Conservation (phyloP, 805 yeast genomes). For the Cyberlindnera misumaiensis region DNA sequence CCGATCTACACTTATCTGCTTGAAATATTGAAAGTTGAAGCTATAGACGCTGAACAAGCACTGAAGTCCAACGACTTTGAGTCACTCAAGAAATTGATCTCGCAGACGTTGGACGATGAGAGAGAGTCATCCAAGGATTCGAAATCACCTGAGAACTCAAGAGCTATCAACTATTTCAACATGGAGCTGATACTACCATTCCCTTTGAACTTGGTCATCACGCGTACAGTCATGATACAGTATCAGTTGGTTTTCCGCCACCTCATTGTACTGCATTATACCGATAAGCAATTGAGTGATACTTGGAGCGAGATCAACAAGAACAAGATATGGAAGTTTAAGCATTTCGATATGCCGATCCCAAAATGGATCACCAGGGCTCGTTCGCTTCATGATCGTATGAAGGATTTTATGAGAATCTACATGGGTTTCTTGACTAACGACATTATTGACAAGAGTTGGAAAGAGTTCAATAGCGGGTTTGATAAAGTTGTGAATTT, state of each 20-base stretch:
- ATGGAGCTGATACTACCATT: conserved; percentile 68
- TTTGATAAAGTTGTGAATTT: conserved; percentile 29
- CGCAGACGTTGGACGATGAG: conserved; percentile 30
- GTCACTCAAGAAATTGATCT: conserved; percentile 37
- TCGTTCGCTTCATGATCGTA: conserved; percentile 44
- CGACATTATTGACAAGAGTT: conserved; percentile 54
- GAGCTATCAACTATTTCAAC: conserved; percentile 46
- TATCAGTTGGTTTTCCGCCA: conserved; percentile 78
- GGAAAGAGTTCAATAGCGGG: conserved; percentile 31
- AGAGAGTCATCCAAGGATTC: conserved; percentile 8
- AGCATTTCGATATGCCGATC: conserved; percentile 35
- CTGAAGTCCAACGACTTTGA: conserved; percentile 38
- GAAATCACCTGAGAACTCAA: conserved; percentile 27
- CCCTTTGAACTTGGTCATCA: conserved; percentile 73
- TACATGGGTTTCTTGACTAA: conserved; percentile 48
- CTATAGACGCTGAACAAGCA: conserved; percentile 48
- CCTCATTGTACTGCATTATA: conserved; percentile 53
- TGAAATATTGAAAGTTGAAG: conserved; percentile 45
- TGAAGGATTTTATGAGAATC: conserved; percentile 47
- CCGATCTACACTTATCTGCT: conserved; percentile 35
- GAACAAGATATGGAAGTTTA: conserved; percentile 60
- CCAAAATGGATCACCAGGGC: conserved; percentile 48
- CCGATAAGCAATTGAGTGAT: conserved; percentile 50
- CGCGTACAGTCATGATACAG: conserved; percentile 64
- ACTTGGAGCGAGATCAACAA: conserved; percentile 68